A percentile compares a stretch with the other conserved stretches of the same genome.
Conservation (phyloP, 2,329 filamentous ascomycete species). For the Apiospora phragmitis region DNA sequence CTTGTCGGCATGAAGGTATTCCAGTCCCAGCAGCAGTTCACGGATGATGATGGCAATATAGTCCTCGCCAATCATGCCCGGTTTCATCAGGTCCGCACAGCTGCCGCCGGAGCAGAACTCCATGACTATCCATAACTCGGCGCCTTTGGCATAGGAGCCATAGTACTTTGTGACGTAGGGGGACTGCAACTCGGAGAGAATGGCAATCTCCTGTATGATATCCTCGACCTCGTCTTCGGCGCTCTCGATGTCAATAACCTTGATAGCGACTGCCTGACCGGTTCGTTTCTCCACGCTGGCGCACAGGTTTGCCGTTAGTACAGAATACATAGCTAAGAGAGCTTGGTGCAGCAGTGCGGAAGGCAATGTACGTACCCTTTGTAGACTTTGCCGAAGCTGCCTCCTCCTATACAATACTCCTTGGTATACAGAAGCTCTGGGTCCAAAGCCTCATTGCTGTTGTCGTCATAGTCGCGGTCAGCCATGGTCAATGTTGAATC, state of each 20-base stretch:
- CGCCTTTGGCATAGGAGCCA: conserved; percentile 93
- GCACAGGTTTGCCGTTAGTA: conserved; percentile 17
- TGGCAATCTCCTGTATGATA: conserved; percentile 98
- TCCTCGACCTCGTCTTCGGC: conserved; percentile 99
- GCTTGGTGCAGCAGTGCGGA: neutral
- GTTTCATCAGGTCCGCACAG: conserved; percentile 94
- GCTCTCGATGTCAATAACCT: conserved; percentile 98
- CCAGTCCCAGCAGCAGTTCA: conserved; percentile 84
- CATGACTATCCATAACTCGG: conserved; percentile 99
- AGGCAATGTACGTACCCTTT: conserved; percentile 68
- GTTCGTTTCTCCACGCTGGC: conserved; percentile 85
- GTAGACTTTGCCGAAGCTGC: conserved; percentile 98
- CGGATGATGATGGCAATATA: conserved; percentile 96
- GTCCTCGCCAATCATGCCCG: conserved; percentile 85
- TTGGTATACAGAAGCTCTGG: conserved; percentile 93
- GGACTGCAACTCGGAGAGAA: conserved; percentile 92
- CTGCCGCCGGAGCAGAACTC: conserved; percentile 97
- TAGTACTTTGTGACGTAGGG: conserved; percentile 98
- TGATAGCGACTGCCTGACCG: conserved; percentile 94
- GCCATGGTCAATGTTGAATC: conserved; percentile 38
- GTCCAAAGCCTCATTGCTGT: conserved; percentile 65
- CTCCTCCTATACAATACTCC: conserved; percentile 92
- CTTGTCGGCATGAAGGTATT: conserved; percentile 92
- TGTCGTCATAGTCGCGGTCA: conserved; percentile 47
- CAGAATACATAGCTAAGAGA: neutral